Base-by-base conservation (phyloP, 805 yeast genomes). In the Saccharomycopsis schoenii region DNA sequence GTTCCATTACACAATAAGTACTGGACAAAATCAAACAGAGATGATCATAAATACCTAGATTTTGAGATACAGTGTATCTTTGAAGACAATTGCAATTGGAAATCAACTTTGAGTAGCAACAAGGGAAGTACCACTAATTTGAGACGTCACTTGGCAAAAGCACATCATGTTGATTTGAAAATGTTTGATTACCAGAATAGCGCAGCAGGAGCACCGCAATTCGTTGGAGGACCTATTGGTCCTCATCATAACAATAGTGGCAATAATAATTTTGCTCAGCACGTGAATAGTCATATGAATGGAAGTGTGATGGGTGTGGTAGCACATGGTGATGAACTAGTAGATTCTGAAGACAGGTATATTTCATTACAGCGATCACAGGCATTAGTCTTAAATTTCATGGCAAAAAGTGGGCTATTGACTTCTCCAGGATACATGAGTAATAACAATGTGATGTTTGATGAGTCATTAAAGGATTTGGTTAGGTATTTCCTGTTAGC, bases 11-110 rank as follows among this genome's bases (percentile, higher is more conserved):
- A 47, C 15, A 47, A 47, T 25, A 47, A 47, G 10, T 47, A 47
- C n/a, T 47, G 52, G 52, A 47, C 52, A 47, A 47, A 47, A 47
- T 47, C 52, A 10, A 47, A 21, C 12, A 47, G 24, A 25, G 52
- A 47, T 47, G 52, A 47, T 4, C 21, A 47, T 47, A 47, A 47
- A 8, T 47, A 47, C 25, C 10, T 47, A 21, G 52, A 47, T 47
- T 47, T 47, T 17, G 52, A 47, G 34, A 47, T 47, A 12, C 52
- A 15, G n/a, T 47, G 52, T 14, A 9, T 47, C 34, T 47, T 47
- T 47, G 52, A 47, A 21, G 52, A 47, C n/a, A 47, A 47, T 47
- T 47, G 52, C n/a, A 47, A 47, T 47, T 47, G 52, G 52, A 47
- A 47, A 25, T 47, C 52, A 21, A 47, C 52, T 10, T 47, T 47